Percentiles rank a stretch among this genome's conserved stretches.
These are phyloP conservation scores for Teunomyces panamensis DNA, from an alignment of 805 yeast species.

Conservation along the genomic window DNA sequence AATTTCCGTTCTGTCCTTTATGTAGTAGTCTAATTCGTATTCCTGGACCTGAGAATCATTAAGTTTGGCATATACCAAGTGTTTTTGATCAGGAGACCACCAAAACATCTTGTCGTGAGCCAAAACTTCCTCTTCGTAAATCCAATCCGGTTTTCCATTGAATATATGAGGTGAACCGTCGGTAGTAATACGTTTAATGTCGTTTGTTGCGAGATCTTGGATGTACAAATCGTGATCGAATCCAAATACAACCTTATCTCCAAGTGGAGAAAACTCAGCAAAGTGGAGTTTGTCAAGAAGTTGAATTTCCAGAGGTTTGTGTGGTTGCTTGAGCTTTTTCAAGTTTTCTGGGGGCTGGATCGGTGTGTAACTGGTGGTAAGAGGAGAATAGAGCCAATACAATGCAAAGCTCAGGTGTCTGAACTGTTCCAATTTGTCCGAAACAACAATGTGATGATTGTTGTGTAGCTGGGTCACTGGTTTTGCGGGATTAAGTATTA, in stretches of 20 bases:
- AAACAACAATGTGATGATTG: conserved; percentile 49
- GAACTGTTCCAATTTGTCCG: conserved; percentile 49
- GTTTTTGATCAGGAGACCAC: conserved; percentile 83
- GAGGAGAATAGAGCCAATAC: conserved; percentile 36
- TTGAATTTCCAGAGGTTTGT: conserved; percentile 8
- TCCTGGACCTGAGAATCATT: conserved; percentile 74
- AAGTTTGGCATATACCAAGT: conserved; percentile 59
- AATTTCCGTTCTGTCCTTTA: conserved; percentile 36
- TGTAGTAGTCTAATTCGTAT: conserved; percentile 73
- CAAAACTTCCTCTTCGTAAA: conserved; percentile 86
- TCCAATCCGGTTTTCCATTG: conserved; percentile 94
- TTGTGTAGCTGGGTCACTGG: conserved; percentile 42
- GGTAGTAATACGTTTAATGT: conserved; percentile 50
- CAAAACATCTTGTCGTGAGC: conserved; percentile 68
- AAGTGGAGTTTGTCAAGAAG: conserved; percentile 26
- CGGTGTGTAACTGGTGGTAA: conserved; percentile 26
- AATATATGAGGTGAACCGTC: conserved; percentile 73
- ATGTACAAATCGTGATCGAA: conserved; percentile 67
- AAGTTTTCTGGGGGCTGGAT: conserved; percentile 25
- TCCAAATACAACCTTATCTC: conserved; percentile 63
- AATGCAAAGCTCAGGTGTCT: conserved; percentile 35
- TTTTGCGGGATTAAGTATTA: conserved; percentile 38
- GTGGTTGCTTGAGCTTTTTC: conserved; percentile 7
- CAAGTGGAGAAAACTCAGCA: conserved; percentile 75
- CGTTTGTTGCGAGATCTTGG: conserved; percentile 30